phyloP scores from a whole-genome alignment of 2,329 filamentous ascomycete genomes.

The Malbranchea cinnamomea region DNA sequence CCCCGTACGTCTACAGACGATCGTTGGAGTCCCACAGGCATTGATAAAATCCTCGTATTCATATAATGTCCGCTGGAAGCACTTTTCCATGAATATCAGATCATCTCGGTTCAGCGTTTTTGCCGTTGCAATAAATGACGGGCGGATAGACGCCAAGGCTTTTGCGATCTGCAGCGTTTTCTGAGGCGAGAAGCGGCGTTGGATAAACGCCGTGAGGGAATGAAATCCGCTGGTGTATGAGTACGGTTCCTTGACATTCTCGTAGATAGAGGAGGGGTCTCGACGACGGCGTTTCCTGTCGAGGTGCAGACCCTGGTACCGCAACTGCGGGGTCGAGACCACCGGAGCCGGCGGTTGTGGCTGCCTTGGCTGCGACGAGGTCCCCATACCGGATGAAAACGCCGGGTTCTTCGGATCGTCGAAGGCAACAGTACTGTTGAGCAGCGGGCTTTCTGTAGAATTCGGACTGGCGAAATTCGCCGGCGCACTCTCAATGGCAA shows the following conservation, averaged over 20 bases:
- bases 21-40: slow-evolving; percentile 73
- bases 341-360: too few relatives aligned
- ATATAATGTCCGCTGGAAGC: slow-evolving; percentile 79
- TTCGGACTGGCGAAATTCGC: slow-evolving; percentile 42
- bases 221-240: slow-evolving; percentile 85
- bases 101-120: slow-evolving; percentile 79
- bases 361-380: slow-evolving; percentile 19
- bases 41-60: slow-evolving; percentile 90
- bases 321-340: slow-evolving; percentile 30
- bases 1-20: slow-evolving; percentile 81
- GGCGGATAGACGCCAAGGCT: slow-evolving; percentile 75
- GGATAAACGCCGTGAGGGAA: slow-evolving; percentile 64
- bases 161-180: slow-evolving; percentile 74
- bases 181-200: slow-evolving; percentile 60
- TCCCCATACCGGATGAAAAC: slow-evolving; percentile 14
- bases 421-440: slow-evolving; percentile 26
- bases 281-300: slow-evolving; percentile 36
- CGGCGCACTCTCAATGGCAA: slow-evolving; percentile 45
- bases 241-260: slow-evolving; percentile 79
- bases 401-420: slow-evolving; percentile 22
- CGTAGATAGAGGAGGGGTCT: slow-evolving; percentile 76
- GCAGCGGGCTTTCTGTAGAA: slow-evolving; percentile 39
- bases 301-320: slow-evolving; percentile 24
- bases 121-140: slow-evolving; percentile 83
- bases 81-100: slow-evolving; percentile 94